Base-by-base conservation (phyloP, 176 grass and related monocot genomes). In the Musa acuminata region DNA sequence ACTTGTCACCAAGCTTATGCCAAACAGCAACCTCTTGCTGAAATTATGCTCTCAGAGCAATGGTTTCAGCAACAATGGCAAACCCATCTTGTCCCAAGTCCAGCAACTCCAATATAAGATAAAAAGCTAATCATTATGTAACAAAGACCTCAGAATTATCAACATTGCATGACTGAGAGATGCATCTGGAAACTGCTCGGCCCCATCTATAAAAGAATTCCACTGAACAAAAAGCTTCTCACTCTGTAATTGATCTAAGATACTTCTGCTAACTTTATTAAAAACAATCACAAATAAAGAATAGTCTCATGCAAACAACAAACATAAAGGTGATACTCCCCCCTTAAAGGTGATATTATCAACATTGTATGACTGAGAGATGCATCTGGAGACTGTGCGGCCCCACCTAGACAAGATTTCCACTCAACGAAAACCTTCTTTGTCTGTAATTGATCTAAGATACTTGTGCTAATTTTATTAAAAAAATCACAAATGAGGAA, bases 21-120 rank as follows among this genome's bases (percentile, higher is more conserved):
- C 90, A 98, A 49, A 93, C 88, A 11, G 72, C 77, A 8, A 98
- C 90, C 78, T 98, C 90, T 76, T 93, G 85, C 59, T 78, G 66
- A 57, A 98, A 98, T 49, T 90, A 87, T 62, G 92, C 86, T 3
- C 90, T 79, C 27, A 87, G 90, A 58, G 85, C 74, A 53, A 65
- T 22, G 11, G 84, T 53, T 73, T 71, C 64, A 14, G 82, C 80
- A 49, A 89, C 84, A 19, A 77, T 17, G 23, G 68, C 43, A 67
- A 72, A 10, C 17, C 82, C 84, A 51, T 93, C 86, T 66, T 57
- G 58, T 13, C 84, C 88, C 90, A 88, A 91, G 53, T 93, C 88
- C 51, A 98, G 50, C 75, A 98, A 71, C 78, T 93, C 93, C 82
- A 98, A 87, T 93, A 83, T 86, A 91, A 20, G 67, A 20, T 8